Conservation (phyloP, 768 basidiomycete genomes). For the Mycena latifolia region DNA sequence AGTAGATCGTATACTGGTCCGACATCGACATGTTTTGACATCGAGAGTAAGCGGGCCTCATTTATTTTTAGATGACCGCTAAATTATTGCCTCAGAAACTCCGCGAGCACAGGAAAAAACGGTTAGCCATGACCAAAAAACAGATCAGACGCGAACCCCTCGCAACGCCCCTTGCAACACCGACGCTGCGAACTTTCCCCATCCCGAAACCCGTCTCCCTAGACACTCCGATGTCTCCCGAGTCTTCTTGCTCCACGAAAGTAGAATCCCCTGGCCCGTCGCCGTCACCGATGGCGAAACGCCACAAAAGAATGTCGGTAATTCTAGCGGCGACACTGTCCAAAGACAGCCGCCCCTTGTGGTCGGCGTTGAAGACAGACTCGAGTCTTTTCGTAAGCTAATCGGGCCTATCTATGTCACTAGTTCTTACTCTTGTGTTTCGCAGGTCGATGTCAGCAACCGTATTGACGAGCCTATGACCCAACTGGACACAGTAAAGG, state of each 20-base stretch:
- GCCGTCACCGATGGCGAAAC: slow-evolving; percentile 3
- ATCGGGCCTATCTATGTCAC: not conserved
- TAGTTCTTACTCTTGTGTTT: not conserved
- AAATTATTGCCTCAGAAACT: slow-evolving; percentile 25
- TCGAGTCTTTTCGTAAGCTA: slow-evolving; percentile 36
- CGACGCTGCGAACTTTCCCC: slow-evolving; percentile 9
- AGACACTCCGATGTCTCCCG: slow-evolving; percentile 21
- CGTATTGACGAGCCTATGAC: slow-evolving; percentile 32
- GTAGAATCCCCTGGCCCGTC: slow-evolving; percentile 24
- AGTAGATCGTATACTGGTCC: slow-evolving; percentile 28
- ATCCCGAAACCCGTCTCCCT: slow-evolving; percentile 7
- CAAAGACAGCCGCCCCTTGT: slow-evolving; percentile 21
- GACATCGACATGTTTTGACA: slow-evolving; percentile 31
- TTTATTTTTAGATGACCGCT: not conserved
- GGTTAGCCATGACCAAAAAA: slow-evolving; percentile 18
- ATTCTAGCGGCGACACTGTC: slow-evolving; percentile 37
- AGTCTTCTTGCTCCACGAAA: slow-evolving; percentile 32
- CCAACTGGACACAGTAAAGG: slow-evolving; percentile 7
- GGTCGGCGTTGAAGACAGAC: slow-evolving; percentile 35
- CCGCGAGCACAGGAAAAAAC: slow-evolving; percentile 25
- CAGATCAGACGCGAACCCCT: not conserved
- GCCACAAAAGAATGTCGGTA: slow-evolving; percentile 30
- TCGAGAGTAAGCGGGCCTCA: slow-evolving; percentile 24
- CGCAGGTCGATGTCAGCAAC: slow-evolving; percentile 36
- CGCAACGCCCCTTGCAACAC: too few species aligned